These are phyloP conservation scores for Agaricus blazei DNA, from an alignment of 768 basidiomycete species.

Conservation along the genomic window DNA sequence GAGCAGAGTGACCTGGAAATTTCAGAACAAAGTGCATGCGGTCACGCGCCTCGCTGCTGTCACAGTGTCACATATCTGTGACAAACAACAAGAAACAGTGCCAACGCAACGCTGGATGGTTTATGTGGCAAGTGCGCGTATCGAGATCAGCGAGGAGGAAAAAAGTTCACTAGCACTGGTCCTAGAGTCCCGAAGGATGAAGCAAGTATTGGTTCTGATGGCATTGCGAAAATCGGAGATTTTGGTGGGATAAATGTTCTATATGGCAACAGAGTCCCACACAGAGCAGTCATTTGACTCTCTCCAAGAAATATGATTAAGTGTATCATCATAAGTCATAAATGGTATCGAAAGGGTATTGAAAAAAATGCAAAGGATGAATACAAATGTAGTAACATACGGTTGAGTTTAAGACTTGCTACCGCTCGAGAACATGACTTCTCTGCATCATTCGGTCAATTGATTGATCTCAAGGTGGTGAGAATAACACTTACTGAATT, in stretches of 20 bases:
- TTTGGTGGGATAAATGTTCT: no score
- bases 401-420: not conserved
- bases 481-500: slow-evolving; percentile 31
- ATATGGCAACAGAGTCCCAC: no score
- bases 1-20: slow-evolving; percentile 21
- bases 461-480: not conserved
- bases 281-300: no score
- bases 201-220: no score
- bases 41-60: not conserved
- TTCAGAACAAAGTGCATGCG: not conserved
- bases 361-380: not conserved
- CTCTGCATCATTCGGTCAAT: slow-evolving; percentile 9
- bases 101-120: no score
- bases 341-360: no score
- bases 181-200: no score
- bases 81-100: not conserved
- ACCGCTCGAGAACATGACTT: slow-evolving; percentile 16
- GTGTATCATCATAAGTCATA: no score
- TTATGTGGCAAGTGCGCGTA: not conserved
- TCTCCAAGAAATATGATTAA: no score
- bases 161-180: not conserved
- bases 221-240: no score
- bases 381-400: slow-evolving; percentile 3
- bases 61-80: not conserved
- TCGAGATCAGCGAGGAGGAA: not conserved